These are phyloP conservation scores for Magnaporthiopsis poae DNA, from an alignment of 2,329 filamentous ascomycete species.

Conservation along the genomic window DNA sequence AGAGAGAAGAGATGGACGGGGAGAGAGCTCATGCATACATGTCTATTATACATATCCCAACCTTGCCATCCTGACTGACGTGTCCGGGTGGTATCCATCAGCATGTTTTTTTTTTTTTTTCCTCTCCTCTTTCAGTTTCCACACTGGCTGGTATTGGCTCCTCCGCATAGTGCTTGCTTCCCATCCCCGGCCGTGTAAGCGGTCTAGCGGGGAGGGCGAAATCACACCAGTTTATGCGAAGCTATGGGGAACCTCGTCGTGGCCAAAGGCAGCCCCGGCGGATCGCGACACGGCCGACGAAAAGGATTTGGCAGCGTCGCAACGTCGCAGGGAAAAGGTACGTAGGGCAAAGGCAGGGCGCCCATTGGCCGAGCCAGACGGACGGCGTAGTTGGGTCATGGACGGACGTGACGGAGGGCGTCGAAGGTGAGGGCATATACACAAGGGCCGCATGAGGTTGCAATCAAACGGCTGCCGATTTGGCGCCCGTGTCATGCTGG, in stretches of 20 bases:
- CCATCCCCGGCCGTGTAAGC: not conserved
- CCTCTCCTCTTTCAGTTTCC: not conserved
- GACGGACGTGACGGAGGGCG: not conserved
- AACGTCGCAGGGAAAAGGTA: too few relatives aligned
- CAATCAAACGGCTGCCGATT: not conserved
- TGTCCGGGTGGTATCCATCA: not conserved
- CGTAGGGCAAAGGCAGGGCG: too few relatives aligned
- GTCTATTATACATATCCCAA: not conserved
- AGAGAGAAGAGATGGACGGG: not conserved
- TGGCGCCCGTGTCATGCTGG: not conserved
- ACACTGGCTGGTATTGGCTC: not conserved
- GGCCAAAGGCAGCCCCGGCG: not conserved
- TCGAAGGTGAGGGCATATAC: too few relatives aligned
- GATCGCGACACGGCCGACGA: not conserved
- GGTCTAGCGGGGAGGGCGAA: not conserved
- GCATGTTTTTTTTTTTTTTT: not conserved
- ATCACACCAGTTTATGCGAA: not conserved
- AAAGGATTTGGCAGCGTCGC: not conserved
- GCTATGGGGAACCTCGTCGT: not conserved
- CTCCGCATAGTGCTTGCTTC: not conserved
- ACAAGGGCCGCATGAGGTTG: not conserved
- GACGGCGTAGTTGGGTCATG: not conserved
- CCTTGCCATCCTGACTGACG: not conserved
- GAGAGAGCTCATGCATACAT: not conserved
- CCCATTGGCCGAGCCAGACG: not conserved